Base-by-base conservation (phyloP, 192 early-diverging fungal genomes). In the Blastocladiella britannica region DNA sequence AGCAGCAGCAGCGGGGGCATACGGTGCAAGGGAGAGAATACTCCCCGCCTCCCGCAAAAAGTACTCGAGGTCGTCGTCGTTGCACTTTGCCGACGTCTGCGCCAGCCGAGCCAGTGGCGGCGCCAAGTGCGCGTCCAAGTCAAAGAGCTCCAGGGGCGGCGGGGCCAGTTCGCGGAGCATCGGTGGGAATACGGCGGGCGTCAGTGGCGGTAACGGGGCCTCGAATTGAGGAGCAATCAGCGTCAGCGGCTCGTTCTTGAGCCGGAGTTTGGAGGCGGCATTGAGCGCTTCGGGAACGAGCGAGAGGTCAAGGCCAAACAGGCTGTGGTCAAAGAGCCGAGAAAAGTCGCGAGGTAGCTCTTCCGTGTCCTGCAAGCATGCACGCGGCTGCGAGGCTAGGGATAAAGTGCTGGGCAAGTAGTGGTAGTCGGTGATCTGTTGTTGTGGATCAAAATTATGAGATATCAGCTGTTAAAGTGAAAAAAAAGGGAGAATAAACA, bases 341-440 rank as follows among this genome's bases (percentile, higher is more conserved):
- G 78, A 76, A 56, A 80, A 80, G 56, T 80, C 78, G 59, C 76
- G 75, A n/a, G 78, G 78, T 18, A 80, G 65, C 29, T 80, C 78
- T 56, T 80, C 78, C 53, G 72, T 80, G 63, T 79, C 76, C 62
- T 78, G 77, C 58, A 81, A 58, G 53, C 79, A 80, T 7, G 70
- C 68, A 25, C 77, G 54, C 4, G 77, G 56, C 25, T 61, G 72
- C 28, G 77, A 67, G 3, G 77, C 62, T 15, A 81, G 64, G 26
- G 63, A 57, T 1, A 71, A 60, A 4, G 72, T 73, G 18, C 71
- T 70, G 2, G 79, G 79, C 4, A 79, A 54, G 59, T 79, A 79
- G 63, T 80, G 77, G 54, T 79, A 79, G 57, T 81, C 79, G n/a
- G 74, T 68, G 26, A 76, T 61, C 73, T 75, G 30, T 4, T n/a